Conservation (phyloP, 2,329 filamentous ascomycete genomes). For the Fusarium torulosum region DNA sequence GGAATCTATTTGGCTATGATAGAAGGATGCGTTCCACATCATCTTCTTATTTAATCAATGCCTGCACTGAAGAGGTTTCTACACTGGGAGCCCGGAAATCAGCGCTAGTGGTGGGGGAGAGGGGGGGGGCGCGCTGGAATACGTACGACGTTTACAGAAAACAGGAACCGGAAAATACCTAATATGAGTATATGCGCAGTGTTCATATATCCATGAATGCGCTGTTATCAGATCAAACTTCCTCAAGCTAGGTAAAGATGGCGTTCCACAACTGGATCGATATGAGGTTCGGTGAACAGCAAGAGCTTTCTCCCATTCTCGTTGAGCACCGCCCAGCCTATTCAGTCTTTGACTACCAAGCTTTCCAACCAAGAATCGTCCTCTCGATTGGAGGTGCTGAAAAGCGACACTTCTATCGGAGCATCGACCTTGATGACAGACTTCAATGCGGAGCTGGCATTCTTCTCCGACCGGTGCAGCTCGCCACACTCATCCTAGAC, state of each 20-base stretch:
- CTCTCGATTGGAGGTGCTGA: neutral
- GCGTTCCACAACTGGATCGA: constrained; percentile 1
- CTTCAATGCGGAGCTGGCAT: neutral
- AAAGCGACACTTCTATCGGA: constrained; percentile 6
- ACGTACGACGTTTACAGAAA: neutral
- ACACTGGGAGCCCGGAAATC: no score
- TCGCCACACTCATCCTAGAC: constrained; percentile 5
- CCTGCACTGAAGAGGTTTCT: no score
- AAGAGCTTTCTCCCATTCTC: neutral
- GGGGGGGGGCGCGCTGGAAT: neutral
- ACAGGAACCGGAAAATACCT: neutral
- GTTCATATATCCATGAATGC: neutral
- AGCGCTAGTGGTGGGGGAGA: no score
- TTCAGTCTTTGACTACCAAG: constrained; percentile 5
- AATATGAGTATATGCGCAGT: no score
- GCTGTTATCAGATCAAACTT: neutral
- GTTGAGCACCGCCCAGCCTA: constrained; percentile 3
- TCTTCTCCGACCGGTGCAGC: constrained; percentile 1
- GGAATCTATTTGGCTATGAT: neutral
- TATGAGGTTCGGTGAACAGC: neutral
- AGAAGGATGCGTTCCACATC: neutral
- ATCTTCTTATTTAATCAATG: neutral
- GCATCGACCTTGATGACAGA: neutral
- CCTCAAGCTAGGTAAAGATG: neutral
- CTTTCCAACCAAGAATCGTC: constrained; percentile 1